Evolutionary conservation across 2,329 filamentous ascomycete genomes (phyloP), one percentile per base, ranked within the genome.

Genomic region (Eurotiales sp.): DNA sequence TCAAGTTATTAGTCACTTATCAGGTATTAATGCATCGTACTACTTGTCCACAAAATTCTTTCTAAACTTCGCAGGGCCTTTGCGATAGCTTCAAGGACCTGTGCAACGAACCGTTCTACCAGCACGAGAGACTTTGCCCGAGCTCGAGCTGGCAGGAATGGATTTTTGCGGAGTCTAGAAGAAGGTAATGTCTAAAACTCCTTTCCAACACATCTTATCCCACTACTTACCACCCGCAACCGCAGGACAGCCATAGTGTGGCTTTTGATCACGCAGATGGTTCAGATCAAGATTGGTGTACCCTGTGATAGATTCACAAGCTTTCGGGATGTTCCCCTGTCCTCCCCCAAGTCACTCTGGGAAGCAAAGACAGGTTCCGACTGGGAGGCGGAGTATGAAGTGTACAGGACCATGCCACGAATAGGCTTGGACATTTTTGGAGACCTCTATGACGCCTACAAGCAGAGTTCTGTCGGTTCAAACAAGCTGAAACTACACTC

Each of bases 61-160:
- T 34, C 39, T 49, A 43, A 49, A 2, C n/a, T 5, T 15, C 4
- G 27, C 29, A 49, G 46, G 30, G 10, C 10, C 39, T 49, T n/a
- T 49, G 46, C 17, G 46, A 49, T 10, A 36, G 46, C 21, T 30
- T 49, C 22, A 30, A 23, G 11, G n/a, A 25, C 11, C n/a, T 49
- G n/a, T 49, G 46, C 37, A 25, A 49, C 10, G 37, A 49, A 12
- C 46, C 46, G 11, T 49, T 49, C 11, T 49, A 27, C 29, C 46
- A 36, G 15, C 23, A 49, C 15, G 46, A 49, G 46, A 49, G 46
- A 43, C 14, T 49, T 25, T 5, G 29, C 27, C 37, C 46, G 3
- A 49, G 46, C 15, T 12, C 19, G 8, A 49, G 12, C 37, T 49
- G 46, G 46, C 22, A 49, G 36, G 37, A 43, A 8, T 49, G 46